Evolutionary conservation across 1,139 yeast species (phyloP), one percentile per base, ranked within the genome.

Genomic region (Saccharomycopsis hybrid): DNA sequence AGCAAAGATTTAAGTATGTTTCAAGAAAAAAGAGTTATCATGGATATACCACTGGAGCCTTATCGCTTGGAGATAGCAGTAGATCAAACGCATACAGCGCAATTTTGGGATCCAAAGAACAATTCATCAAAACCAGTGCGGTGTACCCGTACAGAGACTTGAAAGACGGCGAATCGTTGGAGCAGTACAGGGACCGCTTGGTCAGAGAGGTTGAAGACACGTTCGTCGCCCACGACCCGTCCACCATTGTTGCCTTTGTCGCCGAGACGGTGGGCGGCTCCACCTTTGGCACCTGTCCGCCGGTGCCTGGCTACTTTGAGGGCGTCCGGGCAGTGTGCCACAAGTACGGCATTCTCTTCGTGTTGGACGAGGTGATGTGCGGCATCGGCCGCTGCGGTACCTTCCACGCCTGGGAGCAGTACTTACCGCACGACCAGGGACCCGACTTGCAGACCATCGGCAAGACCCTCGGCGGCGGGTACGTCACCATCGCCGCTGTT

Each of bases 351-450:
- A 73, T 78, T 41, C 60, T 80, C 49, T 69, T 80, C 62, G 71
- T 76, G 66, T 65, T 78, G 53, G 85, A 80, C 60, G 85, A 80
- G 64, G 82, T 79, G 45, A 79, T 79, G 84, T 78, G 83, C 62
- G 85, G 85, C 48, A 71, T 80, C 49, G 84, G 83, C 45, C 71
- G 85, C 62, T 66, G 70, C 59, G 78, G 78, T 51, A 62, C 66
- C 54, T 71, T 65, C 60, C 76, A 69, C 66, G 78, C 72, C 57
- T 78, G 80, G 80, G 78, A 76, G 54, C 71, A 69, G 53, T 77
- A 68, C 65, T 62, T 71, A 56, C 69, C 71, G 27, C 58, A 63
- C 3, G 73, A 69, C 44, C 69, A 69, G 44, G 81, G 77, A 31
- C 85, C 85, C 49, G 85, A 80, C 62, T 65, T 80, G 53, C 79